phyloP scores from a whole-genome alignment of 1,139 yeast genomes.

The Saccharomyces uvarum region DNA sequence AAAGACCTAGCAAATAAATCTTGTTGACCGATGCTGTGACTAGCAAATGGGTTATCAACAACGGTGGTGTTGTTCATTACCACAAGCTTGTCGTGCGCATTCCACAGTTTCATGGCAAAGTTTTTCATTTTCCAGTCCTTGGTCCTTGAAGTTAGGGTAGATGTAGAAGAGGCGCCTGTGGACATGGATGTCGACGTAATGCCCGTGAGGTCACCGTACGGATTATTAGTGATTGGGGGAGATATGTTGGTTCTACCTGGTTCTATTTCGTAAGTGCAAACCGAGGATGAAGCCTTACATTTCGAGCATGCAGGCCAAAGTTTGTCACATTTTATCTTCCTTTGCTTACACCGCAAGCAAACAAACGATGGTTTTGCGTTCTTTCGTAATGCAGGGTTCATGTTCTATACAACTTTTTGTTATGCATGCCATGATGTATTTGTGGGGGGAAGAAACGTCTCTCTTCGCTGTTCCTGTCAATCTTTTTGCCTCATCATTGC shows the following conservation, averaged over 20 bases:
- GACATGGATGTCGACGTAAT: background rate
- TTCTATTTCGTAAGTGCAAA: slow-evolving; percentile 9
- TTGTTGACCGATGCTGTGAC: slow-evolving; percentile 12
- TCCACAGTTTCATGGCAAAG: slow-evolving; percentile 9
- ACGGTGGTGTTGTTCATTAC: slow-evolving; percentile 13
- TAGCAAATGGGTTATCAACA: slow-evolving; percentile 13
- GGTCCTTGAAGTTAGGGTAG: background rate
- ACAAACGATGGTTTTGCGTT: slow-evolving; percentile 6
- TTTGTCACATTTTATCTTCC: slow-evolving; percentile 19
- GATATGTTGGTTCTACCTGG: background rate
- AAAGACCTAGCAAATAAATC: slow-evolving; percentile 14
- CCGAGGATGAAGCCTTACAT: slow-evolving; percentile 8
- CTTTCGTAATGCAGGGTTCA: background rate
- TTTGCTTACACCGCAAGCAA: slow-evolving; percentile 14
- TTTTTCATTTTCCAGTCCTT: slow-evolving; percentile 3
- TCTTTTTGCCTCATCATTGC: background rate
- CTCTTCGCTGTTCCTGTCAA: background rate
- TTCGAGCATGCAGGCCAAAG: slow-evolving; percentile 14
- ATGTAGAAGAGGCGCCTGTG: background rate
- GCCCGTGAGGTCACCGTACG: background rate
- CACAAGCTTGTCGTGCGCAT: slow-evolving; percentile 13
- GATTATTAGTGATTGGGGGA: background rate
- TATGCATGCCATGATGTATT: background rate
- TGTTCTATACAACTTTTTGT: background rate
- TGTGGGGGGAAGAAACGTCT: background rate